A percentile compares a stretch with the other conserved stretches of the same genome.
Conservation (phyloP, 139 green algal species). For the Bryopsis sp. region DNA sequence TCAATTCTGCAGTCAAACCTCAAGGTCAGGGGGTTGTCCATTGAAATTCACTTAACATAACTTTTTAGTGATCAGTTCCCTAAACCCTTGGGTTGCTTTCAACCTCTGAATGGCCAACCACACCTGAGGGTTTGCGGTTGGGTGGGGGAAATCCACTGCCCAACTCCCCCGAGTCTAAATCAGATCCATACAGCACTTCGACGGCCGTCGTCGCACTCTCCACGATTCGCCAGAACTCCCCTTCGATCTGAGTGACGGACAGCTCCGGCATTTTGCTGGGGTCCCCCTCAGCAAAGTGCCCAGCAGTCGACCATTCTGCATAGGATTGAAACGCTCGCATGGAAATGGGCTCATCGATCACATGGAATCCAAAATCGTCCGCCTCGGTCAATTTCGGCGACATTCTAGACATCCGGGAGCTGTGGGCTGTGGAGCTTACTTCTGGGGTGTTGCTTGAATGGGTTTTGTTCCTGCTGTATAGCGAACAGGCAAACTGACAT, state of each 20-base stretch:
- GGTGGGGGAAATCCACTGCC: constrained; percentile 51
- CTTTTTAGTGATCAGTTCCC: no score
- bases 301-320: constrained; percentile 49
- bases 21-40: no score
- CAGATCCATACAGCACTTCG: constrained; percentile 57
- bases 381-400: no score
- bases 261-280: background rate
- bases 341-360: constrained; percentile 44
- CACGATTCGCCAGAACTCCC: constrained; percentile 73
- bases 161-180: constrained; percentile 56
- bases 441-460: background rate
- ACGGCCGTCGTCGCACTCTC: constrained; percentile 41
- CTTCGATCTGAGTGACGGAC: constrained; percentile 44
- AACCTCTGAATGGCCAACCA: no score
- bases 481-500: background rate
- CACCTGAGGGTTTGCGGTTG: no score
- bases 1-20: no score
- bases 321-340: constrained; percentile 60
- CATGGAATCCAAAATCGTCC: constrained; percentile 24
- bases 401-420: no score
- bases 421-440: no score
- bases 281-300: constrained; percentile 48
- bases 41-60: no score
- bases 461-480: background rate
- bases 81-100: no score